Conservation (phyloP, 352 stramenopile genomes). For the Globisporangium cystogenes region DNA sequence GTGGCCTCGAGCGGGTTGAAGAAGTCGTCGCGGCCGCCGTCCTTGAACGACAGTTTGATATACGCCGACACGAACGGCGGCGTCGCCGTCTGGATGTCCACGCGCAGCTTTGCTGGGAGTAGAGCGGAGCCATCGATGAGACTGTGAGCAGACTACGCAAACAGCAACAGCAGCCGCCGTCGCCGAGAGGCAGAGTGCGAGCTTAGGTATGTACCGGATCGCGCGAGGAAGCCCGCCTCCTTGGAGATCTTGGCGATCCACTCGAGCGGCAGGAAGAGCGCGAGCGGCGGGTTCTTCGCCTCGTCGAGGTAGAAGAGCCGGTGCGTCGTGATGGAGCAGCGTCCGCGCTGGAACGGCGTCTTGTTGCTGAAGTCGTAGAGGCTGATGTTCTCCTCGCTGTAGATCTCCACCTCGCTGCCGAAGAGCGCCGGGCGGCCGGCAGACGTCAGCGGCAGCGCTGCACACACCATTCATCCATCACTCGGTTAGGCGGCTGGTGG, state of each 20-base stretch:
- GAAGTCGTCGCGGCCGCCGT: slow-evolving; percentile 79
- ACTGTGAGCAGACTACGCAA: no score
- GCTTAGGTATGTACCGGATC: slow-evolving; percentile 35
- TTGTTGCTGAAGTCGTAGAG: slow-evolving; percentile 82
- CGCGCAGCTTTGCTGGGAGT: slow-evolving; percentile 60
- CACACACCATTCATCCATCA: neutral
- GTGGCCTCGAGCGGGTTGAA: slow-evolving; percentile 67
- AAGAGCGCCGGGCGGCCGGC: slow-evolving; percentile 71
- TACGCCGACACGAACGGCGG: slow-evolving; percentile 44
- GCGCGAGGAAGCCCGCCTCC: slow-evolving; percentile 77
- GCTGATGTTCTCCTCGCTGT: slow-evolving; percentile 79
- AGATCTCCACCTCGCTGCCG: slow-evolving; percentile 82
- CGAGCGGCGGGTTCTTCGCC: slow-evolving; percentile 36
- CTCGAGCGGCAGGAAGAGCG: slow-evolving; percentile 67
- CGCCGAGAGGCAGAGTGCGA: no score
- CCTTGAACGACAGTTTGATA: slow-evolving; percentile 86
- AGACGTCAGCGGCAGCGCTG: slow-evolving; percentile 65
- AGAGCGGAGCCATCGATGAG: no score
- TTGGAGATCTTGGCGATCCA: slow-evolving; percentile 69
- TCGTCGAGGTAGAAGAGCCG: slow-evolving; percentile 81
- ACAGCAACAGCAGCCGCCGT: no score
- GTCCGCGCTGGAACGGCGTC: slow-evolving; percentile 57
- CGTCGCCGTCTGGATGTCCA: slow-evolving; percentile 48
- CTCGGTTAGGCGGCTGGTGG: no score
- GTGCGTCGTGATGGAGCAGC: slow-evolving; percentile 80